Percentiles rank a stretch among this genome's conserved stretches.
phyloP scores from a whole-genome alignment of 345 rosid species.

The Turnera subulata region DNA sequence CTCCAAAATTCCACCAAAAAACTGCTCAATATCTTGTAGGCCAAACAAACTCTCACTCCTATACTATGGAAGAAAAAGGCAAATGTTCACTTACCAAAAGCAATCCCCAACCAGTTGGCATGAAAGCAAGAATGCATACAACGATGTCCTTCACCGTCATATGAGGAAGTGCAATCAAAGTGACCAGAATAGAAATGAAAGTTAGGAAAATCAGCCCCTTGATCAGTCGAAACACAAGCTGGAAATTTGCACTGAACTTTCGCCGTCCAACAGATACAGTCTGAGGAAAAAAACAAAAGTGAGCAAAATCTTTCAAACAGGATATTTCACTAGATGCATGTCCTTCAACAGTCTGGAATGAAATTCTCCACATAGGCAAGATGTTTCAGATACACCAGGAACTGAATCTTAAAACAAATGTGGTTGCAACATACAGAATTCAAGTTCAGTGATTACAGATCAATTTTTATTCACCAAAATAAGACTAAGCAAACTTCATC shows the following conservation, averaged over 20 bases:
- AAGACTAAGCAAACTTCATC: too few species aligned
- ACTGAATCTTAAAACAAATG: too few species aligned
- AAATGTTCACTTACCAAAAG: conserved; percentile 55
- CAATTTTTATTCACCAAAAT: too few species aligned
- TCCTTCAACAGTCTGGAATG: too few species aligned
- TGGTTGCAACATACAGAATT: too few species aligned
- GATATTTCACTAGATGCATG: too few species aligned
- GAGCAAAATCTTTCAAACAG: background rate
- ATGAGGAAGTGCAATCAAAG: conserved; percentile 71
- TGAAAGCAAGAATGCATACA: conserved; percentile 92
- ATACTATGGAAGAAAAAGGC: background rate
- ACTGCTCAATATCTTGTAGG: too few species aligned
- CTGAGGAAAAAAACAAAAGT: conserved; percentile 32
- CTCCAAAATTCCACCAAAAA: too few species aligned
- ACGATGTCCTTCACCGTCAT: conserved; percentile 84
- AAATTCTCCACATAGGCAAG: too few species aligned
- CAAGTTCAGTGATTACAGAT: too few species aligned
- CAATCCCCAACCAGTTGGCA: conserved; percentile 99
- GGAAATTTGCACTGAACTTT: conserved; percentile 91
- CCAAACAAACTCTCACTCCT: too few species aligned
- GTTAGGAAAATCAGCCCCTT: conserved; percentile 95
- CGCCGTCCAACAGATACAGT: conserved; percentile 93
- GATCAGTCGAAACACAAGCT: conserved; percentile 85
- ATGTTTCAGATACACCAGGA: too few species aligned
- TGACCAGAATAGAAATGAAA: conserved; percentile 68